A percentile compares a stretch with the other conserved stretches of the same genome.
These are phyloP conservation scores for Coemansia sp. DNA, from an alignment of 192 early-diverging fungal species.

Conservation along the genomic window DNA sequence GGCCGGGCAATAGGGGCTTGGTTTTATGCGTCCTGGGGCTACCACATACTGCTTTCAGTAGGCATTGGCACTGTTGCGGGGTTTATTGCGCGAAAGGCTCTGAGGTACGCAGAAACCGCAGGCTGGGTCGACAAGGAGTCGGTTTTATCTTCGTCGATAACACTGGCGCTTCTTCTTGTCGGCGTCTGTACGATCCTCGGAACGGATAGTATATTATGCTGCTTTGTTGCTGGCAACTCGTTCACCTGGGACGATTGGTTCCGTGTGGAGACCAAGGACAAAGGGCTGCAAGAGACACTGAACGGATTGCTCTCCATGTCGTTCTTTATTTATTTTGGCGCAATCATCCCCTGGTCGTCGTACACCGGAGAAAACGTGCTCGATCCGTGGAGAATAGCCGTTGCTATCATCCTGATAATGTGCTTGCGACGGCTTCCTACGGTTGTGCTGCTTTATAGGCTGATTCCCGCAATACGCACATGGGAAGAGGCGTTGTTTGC, in stretches of 20 bases:
- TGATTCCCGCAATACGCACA: constrained; percentile 68
- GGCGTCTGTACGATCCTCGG: constrained; percentile 73
- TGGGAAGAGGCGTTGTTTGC: constrained; percentile 77
- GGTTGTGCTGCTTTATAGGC: constrained; percentile 60
- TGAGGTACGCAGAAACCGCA: constrained; percentile 65
- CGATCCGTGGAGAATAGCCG: constrained; percentile 65
- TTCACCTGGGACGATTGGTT: constrained; percentile 95
- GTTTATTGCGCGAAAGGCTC: constrained; percentile 60
- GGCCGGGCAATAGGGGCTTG: constrained; percentile 73
- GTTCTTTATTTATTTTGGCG: constrained; percentile 87
- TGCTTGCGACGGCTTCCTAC: constrained; percentile 71
- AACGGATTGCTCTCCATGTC: constrained; percentile 83
- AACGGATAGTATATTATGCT: constrained; percentile 73
- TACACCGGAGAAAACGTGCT: constrained; percentile 54
- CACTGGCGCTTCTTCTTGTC: constrained; percentile 68
- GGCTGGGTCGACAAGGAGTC: constrained; percentile 85
- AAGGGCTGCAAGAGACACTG: constrained; percentile 86
- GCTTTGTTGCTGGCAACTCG: constrained; percentile 75
- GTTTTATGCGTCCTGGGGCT: constrained; percentile 73
- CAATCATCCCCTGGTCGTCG: constrained; percentile 69
- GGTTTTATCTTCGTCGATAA: constrained; percentile 78
- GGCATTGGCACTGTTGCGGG: constrained; percentile 75
- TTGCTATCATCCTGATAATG: constrained; percentile 64
- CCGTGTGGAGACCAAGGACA: constrained; percentile 72
- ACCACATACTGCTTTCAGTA: constrained; percentile 71